A percentile compares a stretch with the other conserved stretches of the same genome.
Evolutionary conservation across 805 yeast species (phyloP).

Genomic region (Sugiyamaella chiloensis): DNA sequence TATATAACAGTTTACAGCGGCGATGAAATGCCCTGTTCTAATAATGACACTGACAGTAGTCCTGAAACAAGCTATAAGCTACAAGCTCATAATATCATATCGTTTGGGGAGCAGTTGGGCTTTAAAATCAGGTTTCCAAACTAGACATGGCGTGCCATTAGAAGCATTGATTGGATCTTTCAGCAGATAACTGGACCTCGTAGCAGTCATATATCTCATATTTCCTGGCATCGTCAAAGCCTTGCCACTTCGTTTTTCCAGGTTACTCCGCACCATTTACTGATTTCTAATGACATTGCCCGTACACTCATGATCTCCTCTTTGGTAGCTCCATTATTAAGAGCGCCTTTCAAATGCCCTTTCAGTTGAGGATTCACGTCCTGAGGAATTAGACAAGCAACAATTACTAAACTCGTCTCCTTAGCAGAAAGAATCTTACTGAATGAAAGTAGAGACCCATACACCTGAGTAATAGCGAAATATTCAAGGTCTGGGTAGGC

Average conservation of each 20-base stretch:
- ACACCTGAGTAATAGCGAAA: constrained; percentile 67
- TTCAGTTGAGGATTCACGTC: constrained; percentile 91
- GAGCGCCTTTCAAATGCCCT: constrained; percentile 86
- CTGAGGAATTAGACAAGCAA: constrained; percentile 82
- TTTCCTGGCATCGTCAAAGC: constrained; percentile 34
- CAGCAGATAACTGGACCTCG: too few species aligned
- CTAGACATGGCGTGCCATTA: too few species aligned
- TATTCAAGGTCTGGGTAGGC: constrained; percentile 87
- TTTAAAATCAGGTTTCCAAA: too few species aligned
- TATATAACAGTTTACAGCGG: too few species aligned
- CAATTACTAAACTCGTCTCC: constrained; percentile 74
- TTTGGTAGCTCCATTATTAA: constrained; percentile 67
- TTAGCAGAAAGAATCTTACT: constrained; percentile 56
- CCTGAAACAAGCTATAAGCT: too few species aligned
- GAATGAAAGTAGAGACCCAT: constrained; percentile 72
- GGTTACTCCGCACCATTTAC: constrained; percentile 69
- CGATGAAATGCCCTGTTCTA: too few species aligned
- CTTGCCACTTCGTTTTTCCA: constrained; percentile 60
- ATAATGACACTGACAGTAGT: too few species aligned
- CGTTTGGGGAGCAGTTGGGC: too few species aligned
- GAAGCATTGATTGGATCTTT: too few species aligned
- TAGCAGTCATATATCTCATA: too few species aligned
- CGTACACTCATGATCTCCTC: constrained; percentile 63
- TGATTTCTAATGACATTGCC: constrained; percentile 57
- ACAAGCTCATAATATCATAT: too few species aligned